These are phyloP conservation scores for Botrytis paeoniae DNA, from an alignment of 2,329 filamentous ascomycete species.

Conservation along the genomic window DNA sequence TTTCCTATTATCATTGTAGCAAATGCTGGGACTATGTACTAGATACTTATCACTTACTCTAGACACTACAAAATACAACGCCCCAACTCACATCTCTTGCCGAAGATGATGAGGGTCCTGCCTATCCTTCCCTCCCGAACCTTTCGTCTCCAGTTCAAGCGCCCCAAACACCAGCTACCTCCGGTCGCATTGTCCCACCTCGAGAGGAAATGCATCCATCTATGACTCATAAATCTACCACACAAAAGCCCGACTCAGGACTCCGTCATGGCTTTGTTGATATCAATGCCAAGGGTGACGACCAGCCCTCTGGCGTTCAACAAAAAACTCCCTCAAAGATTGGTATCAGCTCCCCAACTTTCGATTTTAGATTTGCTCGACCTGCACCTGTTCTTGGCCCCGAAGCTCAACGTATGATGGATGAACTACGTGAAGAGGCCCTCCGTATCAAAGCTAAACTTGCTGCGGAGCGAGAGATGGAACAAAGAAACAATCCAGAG, in stretches of 20 bases:
- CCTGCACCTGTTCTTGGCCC: slow-evolving; percentile 57
- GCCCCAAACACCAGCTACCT: slow-evolving; percentile 58
- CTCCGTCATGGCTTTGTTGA: slow-evolving; percentile 79
- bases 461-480: slow-evolving; percentile 54
- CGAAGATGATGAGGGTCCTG: slow-evolving; percentile 36
- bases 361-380: slow-evolving; percentile 61
- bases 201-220: slow-evolving; percentile 89
- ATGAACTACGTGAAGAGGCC: slow-evolving; percentile 69
- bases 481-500: slow-evolving; percentile 48
- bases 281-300: slow-evolving; percentile 47
- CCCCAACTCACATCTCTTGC: slow-evolving; percentile 32
- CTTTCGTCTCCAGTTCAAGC: slow-evolving; percentile 30
- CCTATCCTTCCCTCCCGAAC: slow-evolving; percentile 26
- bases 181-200: slow-evolving; percentile 65
- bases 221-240: slow-evolving; percentile 71
- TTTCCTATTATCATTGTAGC: background rate
- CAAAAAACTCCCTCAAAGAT: slow-evolving; percentile 65
- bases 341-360: slow-evolving; percentile 53
- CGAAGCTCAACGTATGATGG: slow-evolving; percentile 59
- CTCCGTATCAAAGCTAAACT: slow-evolving; percentile 68
- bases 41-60: background rate
- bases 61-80: slow-evolving; percentile 26
- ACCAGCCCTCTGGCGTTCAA: slow-evolving; percentile 42
- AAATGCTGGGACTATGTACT: background rate
- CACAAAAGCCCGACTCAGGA: slow-evolving; percentile 74